Conservation (phyloP, 2,329 filamentous ascomycete species). For the Nemania sp. region DNA sequence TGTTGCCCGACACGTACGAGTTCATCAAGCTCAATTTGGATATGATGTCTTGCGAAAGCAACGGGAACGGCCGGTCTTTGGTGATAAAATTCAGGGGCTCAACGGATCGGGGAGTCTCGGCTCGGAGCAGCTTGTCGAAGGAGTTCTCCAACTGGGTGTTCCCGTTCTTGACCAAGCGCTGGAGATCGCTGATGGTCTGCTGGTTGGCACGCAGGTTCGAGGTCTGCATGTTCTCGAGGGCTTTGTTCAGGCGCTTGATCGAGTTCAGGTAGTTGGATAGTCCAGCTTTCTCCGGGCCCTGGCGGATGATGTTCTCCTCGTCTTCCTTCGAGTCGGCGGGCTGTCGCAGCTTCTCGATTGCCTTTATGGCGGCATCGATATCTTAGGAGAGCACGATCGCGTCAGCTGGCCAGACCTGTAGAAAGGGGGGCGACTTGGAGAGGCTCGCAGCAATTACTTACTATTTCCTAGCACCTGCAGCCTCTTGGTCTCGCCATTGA, state of each 20-base stretch:
- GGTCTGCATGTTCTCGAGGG: slow-evolving; percentile 79
- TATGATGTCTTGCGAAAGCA: slow-evolving; percentile 74
- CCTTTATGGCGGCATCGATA: slow-evolving; percentile 80
- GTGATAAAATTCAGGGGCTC: slow-evolving; percentile 93
- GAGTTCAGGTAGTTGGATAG: slow-evolving; percentile 85
- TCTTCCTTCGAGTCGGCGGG: slow-evolving; percentile 91
- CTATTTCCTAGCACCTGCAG: slow-evolving; percentile 85
- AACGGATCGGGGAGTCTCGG: slow-evolving; percentile 76
- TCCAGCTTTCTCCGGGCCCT: slow-evolving; percentile 81
- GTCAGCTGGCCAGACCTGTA: slow-evolving; percentile 28
- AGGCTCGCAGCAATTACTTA: slow-evolving; percentile 43
- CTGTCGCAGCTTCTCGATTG: slow-evolving; percentile 85
- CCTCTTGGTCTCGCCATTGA: slow-evolving; percentile 88
- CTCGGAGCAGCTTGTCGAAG: slow-evolving; percentile 75
- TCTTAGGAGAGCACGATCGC: slow-evolving; percentile 52
- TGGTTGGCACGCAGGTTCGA: slow-evolving; percentile 95
- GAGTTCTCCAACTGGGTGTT: slow-evolving; percentile 82
- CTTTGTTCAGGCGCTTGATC: slow-evolving; percentile 83
- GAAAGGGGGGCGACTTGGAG: not conserved
- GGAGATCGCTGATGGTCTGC: slow-evolving; percentile 80
- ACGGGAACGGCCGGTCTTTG: slow-evolving; percentile 83
- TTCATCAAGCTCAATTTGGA: slow-evolving; percentile 80
- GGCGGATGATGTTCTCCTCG: slow-evolving; percentile 88
- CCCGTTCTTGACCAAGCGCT: slow-evolving; percentile 74
- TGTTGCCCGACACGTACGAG: slow-evolving; percentile 68